Evolutionary conservation across 768 basidiomycete genomes (phyloP).

Genomic region (Psilocybe subaeruginosa): DNA sequence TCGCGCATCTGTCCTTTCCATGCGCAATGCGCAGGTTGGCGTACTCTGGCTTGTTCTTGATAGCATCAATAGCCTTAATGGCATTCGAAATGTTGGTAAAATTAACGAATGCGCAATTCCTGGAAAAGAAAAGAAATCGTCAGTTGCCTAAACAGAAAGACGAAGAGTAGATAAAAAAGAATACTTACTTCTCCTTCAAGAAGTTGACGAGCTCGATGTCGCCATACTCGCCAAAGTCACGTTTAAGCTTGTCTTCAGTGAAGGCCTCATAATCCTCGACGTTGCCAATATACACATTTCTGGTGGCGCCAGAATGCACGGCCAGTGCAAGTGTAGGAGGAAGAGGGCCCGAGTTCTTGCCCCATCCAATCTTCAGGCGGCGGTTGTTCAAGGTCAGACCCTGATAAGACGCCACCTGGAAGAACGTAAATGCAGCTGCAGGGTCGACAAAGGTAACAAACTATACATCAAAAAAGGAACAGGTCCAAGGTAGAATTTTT

Average conservation of each 20-base stretch:
- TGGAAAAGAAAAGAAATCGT: conserved; percentile 28
- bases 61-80: conserved; percentile 96
- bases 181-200: conserved; percentile 85
- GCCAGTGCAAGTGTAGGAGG: conserved; percentile 84
- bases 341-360: conserved; percentile 91
- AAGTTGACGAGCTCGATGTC: conserved; percentile 98
- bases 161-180: background rate
- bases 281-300: conserved; percentile 96
- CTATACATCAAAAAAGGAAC: conserved; percentile 37
- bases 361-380: conserved; percentile 97
- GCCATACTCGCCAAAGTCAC: conserved; percentile 94
- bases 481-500: background rate
- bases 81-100: conserved; percentile 95
- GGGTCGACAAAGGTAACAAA: conserved; percentile 98
- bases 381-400: conserved; percentile 93
- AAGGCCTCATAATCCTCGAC: conserved; percentile 95
- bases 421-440: conserved; percentile 91
- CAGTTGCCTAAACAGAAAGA: background rate
- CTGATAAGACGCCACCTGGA: conserved; percentile 87
- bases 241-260: conserved; percentile 85
- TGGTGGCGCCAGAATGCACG: conserved; percentile 90
- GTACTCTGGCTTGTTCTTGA: conserved; percentile 93
- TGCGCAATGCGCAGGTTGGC: conserved; percentile 87
- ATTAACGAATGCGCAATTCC: conserved; percentile 96
- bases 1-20: conserved; percentile 95